Conservation (phyloP, 768 basidiomycete species). For the Nevesoporus exiguus region DNA sequence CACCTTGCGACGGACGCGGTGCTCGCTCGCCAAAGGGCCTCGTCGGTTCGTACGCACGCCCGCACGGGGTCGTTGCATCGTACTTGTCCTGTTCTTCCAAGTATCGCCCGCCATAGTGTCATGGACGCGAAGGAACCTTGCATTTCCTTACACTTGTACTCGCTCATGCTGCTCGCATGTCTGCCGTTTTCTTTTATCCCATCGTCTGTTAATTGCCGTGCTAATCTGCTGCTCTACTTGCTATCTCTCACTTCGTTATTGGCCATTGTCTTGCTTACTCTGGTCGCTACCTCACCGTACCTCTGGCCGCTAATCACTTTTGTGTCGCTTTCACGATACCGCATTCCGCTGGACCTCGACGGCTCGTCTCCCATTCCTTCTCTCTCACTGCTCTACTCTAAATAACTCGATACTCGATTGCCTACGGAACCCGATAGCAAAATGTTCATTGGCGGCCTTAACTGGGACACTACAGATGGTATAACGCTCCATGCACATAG, state of each 20-base stretch:
- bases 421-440: constrained; percentile 55
- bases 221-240: constrained; percentile 26
- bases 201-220: constrained; percentile 23
- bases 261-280: constrained; percentile 30
- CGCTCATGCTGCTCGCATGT: constrained; percentile 15
- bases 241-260: constrained; percentile 26
- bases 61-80: constrained; percentile 5
- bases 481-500: constrained; percentile 32
- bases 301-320: constrained; percentile 34
- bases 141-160: constrained; percentile 16
- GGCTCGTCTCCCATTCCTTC: constrained; percentile 26
- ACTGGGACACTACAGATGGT: constrained; percentile 93
- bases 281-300: constrained; percentile 34
- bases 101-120: constrained; percentile 25
- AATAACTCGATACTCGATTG: constrained; percentile 30
- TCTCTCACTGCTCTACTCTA: constrained; percentile 25
- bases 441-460: constrained; percentile 88
- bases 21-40: constrained; percentile 10
- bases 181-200: constrained; percentile 12
- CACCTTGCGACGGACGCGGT: constrained; percentile 15
- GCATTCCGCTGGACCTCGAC: constrained; percentile 35
- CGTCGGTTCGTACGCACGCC: constrained; percentile 5
- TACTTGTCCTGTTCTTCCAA: constrained; percentile 11
- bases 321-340: constrained; percentile 35
- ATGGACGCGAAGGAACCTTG: constrained; percentile 20